Percentiles rank a stretch among this genome's conserved stretches.
These are phyloP conservation scores for Fusarium fujikuroi DNA, from an alignment of 2,329 filamentous ascomycete genomes.

Conservation along the genomic window DNA sequence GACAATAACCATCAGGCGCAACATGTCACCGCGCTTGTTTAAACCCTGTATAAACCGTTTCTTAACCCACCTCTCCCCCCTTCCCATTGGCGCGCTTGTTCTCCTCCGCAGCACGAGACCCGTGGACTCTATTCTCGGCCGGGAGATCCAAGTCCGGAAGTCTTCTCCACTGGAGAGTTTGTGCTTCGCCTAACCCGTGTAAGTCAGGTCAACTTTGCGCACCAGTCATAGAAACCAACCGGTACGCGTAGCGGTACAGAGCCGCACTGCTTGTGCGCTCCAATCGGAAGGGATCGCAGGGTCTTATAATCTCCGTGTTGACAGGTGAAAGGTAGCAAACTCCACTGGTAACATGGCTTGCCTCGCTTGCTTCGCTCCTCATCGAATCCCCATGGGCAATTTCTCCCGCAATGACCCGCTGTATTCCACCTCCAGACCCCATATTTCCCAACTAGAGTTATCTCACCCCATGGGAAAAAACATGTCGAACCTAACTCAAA, in stretches of 20 bases:
- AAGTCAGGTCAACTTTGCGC: constrained; percentile 3
- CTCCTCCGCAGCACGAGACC: background rate
- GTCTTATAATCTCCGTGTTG: background rate
- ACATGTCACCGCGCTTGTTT: background rate
- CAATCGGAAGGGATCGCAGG: constrained; percentile 1
- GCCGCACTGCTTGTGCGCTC: constrained; percentile 14
- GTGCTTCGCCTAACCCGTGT: background rate
- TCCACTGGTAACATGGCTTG: background rate
- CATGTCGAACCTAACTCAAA: background rate
- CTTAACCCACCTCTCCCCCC: background rate
- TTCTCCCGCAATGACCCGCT: constrained; percentile 12
- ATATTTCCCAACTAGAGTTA: constrained; percentile 10
- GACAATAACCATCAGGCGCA: background rate
- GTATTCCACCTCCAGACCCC: background rate
- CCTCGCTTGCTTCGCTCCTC: background rate
- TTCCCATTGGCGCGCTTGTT: background rate
- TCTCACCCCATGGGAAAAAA: constrained; percentile 1
- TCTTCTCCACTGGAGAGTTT: background rate
- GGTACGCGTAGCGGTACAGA: background rate
- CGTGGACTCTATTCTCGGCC: background rate
- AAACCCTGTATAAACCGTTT: background rate
- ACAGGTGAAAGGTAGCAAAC: background rate
- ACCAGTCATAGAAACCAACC: constrained; percentile 6
- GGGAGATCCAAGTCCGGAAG: background rate
- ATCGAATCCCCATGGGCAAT: constrained; percentile 4